Conservation (phyloP, 768 basidiomycete species). For the Lactifluus piperatus region DNA sequence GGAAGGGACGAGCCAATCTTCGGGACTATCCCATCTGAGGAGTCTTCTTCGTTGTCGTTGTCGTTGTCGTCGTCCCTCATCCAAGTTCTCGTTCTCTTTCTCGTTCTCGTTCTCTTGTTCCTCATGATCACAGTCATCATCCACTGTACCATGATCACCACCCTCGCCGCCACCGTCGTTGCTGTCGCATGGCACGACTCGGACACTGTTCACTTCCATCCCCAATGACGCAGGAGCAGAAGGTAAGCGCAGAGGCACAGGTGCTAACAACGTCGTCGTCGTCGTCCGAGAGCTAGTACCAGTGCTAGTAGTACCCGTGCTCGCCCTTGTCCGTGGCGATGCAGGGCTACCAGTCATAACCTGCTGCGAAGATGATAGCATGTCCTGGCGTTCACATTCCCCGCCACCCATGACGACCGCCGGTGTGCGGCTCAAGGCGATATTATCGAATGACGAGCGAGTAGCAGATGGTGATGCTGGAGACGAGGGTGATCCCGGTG, state of each 20-base stretch:
- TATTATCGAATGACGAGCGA: neutral
- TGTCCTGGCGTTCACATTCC: neutral
- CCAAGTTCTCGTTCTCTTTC: neutral
- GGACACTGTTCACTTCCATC: neutral
- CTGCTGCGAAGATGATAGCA: neutral
- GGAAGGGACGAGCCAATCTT: slow-evolving; percentile 16
- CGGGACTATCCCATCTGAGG: slow-evolving; percentile 11
- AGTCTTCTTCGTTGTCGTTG: neutral
- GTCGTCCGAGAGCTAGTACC: too few species aligned
- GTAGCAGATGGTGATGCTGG: neutral
- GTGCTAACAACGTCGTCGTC: neutral
- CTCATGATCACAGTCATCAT: neutral
- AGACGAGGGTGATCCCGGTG: neutral
- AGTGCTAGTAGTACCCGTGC: too few species aligned
- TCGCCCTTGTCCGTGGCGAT: too few species aligned
- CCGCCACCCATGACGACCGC: too few species aligned
- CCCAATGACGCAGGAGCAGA: neutral
- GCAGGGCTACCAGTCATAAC: too few species aligned
- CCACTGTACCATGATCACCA: too few species aligned
- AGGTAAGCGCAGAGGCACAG: neutral
- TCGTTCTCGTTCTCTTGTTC: neutral
- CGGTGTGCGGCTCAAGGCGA: neutral
- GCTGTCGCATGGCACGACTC: too few species aligned
- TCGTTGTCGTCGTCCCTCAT: too few species aligned
- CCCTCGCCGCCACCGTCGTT: too few species aligned